phyloP scores from a whole-genome alignment of 306 rosid species.

The Corylus americana region DNA sequence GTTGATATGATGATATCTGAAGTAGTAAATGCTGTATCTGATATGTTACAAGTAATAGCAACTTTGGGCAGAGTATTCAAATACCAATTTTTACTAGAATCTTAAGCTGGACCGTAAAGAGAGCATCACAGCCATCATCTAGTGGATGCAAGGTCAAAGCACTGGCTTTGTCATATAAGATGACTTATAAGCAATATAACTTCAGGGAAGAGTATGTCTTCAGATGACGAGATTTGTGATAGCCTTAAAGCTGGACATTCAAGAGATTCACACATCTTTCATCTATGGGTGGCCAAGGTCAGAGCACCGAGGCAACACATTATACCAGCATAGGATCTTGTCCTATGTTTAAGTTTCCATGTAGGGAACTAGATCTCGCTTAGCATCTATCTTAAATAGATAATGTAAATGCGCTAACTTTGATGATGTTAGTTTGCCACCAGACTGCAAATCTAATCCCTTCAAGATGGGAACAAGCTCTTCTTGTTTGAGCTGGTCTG shows the following conservation, averaged over 20 bases:
- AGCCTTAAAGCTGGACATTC: background rate
- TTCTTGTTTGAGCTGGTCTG: background rate
- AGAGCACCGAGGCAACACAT: background rate
- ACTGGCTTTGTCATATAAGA: background rate
- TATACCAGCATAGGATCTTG: background rate
- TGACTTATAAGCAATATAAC: background rate
- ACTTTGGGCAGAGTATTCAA: background rate
- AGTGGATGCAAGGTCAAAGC: background rate
- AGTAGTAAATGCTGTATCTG: background rate
- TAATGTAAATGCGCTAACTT: background rate
- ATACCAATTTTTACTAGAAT: background rate
- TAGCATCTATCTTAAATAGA: background rate
- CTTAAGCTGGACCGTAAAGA: background rate
- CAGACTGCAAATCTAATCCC: background rate
- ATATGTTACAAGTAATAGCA: background rate
- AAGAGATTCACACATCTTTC: background rate
- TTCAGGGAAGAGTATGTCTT: background rate
- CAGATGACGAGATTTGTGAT: background rate
- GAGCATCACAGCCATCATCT: background rate
- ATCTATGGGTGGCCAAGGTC: background rate
- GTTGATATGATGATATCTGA: background rate
- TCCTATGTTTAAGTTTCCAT: background rate
- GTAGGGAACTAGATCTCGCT: background rate
- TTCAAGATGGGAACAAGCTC: background rate
- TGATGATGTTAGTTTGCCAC: background rate